Conservation (phyloP, 2,329 filamentous ascomycete genomes). For the Aspergillus sp. region DNA sequence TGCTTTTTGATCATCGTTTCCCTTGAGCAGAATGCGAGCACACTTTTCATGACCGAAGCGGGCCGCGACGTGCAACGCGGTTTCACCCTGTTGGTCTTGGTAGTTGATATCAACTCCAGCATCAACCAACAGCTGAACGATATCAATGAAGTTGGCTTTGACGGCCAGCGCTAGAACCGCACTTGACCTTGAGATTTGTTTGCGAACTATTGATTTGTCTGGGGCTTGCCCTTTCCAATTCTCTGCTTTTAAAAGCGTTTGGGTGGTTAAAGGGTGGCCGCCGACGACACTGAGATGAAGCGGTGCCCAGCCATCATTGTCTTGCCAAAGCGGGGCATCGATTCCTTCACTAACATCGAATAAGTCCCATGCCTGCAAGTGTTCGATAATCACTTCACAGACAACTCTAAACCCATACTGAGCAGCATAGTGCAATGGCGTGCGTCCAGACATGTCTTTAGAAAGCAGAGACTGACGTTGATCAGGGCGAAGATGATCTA, state of each 20-base stretch:
- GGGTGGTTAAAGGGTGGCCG: slow-evolving; percentile 83
- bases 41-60: slow-evolving; percentile 83
- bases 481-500: slow-evolving; percentile 66
- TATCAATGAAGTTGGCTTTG: slow-evolving; percentile 79
- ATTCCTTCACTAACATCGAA: slow-evolving; percentile 84
- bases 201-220: slow-evolving; percentile 64
- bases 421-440: slow-evolving; percentile 89
- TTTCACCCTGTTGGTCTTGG: slow-evolving; percentile 86
- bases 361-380: slow-evolving; percentile 85
- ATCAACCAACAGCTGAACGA: slow-evolving; percentile 83
- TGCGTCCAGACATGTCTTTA: slow-evolving; percentile 75
- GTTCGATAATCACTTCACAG: slow-evolving; percentile 80
- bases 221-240: slow-evolving; percentile 68
- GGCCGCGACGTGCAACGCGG: slow-evolving; percentile 86
- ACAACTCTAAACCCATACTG: slow-evolving; percentile 94
- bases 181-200: slow-evolving; percentile 75
- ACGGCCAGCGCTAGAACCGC: slow-evolving; percentile 85
- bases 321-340: slow-evolving; percentile 85
- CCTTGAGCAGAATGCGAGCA: slow-evolving; percentile 71
- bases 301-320: slow-evolving; percentile 85
- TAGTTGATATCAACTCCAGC: slow-evolving; percentile 93
- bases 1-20: slow-evolving; percentile 68
- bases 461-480: slow-evolving; percentile 69
- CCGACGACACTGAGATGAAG: slow-evolving; percentile 90
- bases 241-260: slow-evolving; percentile 76